A percentile compares a stretch with the other conserved stretches of the same genome.
phyloP scores from a whole-genome alignment of 1,139 yeast species.

The Scheffersomyces lignicola region DNA sequence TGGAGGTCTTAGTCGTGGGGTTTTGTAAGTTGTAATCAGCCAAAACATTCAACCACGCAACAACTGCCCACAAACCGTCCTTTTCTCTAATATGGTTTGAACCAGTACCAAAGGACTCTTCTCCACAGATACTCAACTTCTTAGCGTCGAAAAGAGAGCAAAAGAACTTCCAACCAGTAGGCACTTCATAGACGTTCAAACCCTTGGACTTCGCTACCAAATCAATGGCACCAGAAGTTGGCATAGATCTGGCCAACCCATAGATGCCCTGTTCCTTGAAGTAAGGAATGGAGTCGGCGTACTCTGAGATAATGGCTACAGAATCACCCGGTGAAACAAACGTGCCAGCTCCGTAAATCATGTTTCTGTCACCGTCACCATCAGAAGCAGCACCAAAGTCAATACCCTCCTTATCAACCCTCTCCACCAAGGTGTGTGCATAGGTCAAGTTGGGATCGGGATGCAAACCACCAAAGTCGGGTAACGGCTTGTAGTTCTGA shows the following conservation, averaged over 20 bases:
- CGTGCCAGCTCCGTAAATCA: constrained; percentile 95
- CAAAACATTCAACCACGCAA: constrained; percentile 94
- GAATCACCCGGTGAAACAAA: constrained; percentile 99
- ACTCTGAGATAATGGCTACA: constrained; percentile 95
- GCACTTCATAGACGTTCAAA: constrained; percentile 85
- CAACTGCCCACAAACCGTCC: constrained; percentile 97
- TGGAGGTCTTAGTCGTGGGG: constrained; percentile 55
- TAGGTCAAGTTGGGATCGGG: constrained; percentile 98
- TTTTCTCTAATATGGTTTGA: constrained; percentile 96
- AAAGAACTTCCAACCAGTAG: constrained; percentile 99
- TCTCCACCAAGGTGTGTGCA: constrained; percentile 82
- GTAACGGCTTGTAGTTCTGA: constrained; percentile 76
- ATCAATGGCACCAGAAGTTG: constrained; percentile 93
- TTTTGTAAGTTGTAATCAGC: constrained; percentile 71
- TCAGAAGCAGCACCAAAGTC: constrained; percentile 98
- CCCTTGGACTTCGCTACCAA: constrained; percentile 81
- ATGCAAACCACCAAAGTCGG: constrained; percentile 96
- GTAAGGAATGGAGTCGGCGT: constrained; percentile 86
- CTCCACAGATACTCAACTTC: constrained; percentile 95
- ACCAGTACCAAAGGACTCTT: constrained; percentile 97
- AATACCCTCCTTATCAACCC: constrained; percentile 75
- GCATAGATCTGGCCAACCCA: constrained; percentile 98
- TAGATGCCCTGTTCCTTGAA: constrained; percentile 82
- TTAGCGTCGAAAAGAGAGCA: constrained; percentile 92
- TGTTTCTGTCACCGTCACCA: constrained; percentile 98